These are phyloP conservation scores for Saccharomycopsis capsularis DNA, from an alignment of 805 yeast species.

Conservation along the genomic window DNA sequence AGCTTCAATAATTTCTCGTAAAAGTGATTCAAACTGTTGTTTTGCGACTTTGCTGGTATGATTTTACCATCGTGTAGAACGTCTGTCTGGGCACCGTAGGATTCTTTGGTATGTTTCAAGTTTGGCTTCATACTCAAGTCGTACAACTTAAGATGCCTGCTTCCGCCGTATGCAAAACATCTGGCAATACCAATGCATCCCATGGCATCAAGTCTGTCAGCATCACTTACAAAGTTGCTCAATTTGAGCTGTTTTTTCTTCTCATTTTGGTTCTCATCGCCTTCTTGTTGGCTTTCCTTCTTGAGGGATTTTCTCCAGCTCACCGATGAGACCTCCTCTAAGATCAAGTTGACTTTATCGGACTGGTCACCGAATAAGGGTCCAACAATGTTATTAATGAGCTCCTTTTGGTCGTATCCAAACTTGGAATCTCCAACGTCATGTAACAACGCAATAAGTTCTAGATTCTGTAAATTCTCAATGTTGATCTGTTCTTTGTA, in stretches of 20 bases:
- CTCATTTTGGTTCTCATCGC: no score
- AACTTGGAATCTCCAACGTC: conserved; percentile 20
- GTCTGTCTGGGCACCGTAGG: conserved; percentile 14
- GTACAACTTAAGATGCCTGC: conserved; percentile 25
- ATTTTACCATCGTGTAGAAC: neutral
- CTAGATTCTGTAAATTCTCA: conserved; percentile 5
- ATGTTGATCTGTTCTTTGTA: neutral
- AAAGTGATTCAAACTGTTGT: conserved; percentile 27
- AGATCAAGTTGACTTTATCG: conserved; percentile 2
- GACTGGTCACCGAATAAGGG: conserved; percentile 1
- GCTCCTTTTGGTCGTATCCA: conserved; percentile 14
- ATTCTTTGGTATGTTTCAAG: conserved; percentile 9
- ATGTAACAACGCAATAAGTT: conserved; percentile 13
- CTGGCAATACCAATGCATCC: conserved; percentile 32
- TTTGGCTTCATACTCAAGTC: conserved; percentile 15
- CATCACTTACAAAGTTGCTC: conserved; percentile 30
- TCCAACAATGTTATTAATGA: conserved; percentile 2
- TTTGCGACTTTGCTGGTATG: conserved; percentile 1
- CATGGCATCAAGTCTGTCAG: conserved; percentile 36
- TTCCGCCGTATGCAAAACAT: conserved; percentile 29
- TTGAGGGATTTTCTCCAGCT: conserved; percentile 16
- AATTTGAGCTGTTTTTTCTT: neutral
- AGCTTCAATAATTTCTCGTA: conserved; percentile 28
- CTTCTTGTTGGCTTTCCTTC: neutral
- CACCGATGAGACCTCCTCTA: neutral